phyloP scores from a whole-genome alignment of 2,329 filamentous ascomycete genomes.

The Exserohilum rostratum region DNA sequence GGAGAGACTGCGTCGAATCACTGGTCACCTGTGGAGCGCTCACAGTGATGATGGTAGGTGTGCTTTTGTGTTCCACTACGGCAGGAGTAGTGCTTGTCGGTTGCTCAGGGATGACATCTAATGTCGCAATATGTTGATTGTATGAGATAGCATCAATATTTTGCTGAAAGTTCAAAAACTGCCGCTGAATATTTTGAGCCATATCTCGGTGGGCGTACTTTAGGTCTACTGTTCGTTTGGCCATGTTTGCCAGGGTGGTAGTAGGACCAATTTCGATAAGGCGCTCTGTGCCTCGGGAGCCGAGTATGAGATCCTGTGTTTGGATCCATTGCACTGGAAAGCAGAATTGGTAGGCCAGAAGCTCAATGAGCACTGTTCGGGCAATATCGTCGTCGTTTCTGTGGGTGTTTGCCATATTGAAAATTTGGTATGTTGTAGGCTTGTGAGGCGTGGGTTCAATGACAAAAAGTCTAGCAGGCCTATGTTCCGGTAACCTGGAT shows the following conservation, averaged over 20 bases:
- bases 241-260: conserved; percentile 48
- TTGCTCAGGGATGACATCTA: conserved; percentile 2
- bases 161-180: background rate
- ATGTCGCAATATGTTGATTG: background rate
- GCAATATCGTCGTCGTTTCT: conserved; percentile 1
- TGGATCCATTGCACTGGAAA: conserved; percentile 42
- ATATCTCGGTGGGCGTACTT: conserved; percentile 13
- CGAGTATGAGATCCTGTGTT: conserved; percentile 47
- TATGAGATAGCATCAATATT: background rate
- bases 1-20: too few species aligned
- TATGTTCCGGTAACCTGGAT: too few species aligned
- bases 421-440: background rate
- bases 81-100: background rate
- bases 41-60: too few species aligned
- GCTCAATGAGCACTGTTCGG: background rate
- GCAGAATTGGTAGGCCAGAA: conserved; percentile 15
- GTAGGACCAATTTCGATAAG: conserved; percentile 51
- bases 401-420: background rate
- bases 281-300: conserved; percentile 32
- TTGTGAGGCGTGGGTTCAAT: background rate
- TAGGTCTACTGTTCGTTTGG: conserved; percentile 42
- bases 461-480: background rate
- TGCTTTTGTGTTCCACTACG: too few species aligned
- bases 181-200: conserved; percentile 14
- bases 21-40: too few species aligned